Percentiles rank a stretch among this genome's conserved stretches.
phyloP scores from a whole-genome alignment of 306 rosid genomes.

The Mimosa bimucronata region DNA sequence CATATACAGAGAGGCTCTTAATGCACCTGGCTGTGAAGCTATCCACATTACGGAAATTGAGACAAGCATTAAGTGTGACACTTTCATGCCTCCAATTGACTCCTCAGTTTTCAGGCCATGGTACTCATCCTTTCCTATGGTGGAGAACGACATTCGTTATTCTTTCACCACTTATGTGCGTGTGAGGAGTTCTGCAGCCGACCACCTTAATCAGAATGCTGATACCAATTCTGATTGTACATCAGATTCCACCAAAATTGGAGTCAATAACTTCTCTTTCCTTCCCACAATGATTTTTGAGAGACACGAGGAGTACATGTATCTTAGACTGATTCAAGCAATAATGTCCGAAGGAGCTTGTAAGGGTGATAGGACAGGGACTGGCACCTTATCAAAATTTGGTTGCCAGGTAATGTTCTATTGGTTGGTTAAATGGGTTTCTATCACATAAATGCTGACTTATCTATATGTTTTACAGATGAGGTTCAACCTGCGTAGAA shows the following conservation, averaged over 20 bases:
- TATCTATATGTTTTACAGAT: not conserved
- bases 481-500: not conserved
- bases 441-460: not conserved
- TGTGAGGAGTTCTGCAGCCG: conserved; percentile 46
- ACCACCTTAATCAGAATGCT: not conserved
- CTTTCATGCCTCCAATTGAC: conserved; percentile 56
- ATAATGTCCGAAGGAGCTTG: conserved; percentile 49
- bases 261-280: conserved; percentile 55
- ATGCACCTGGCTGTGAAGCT: conserved; percentile 58
- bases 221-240: not conserved
- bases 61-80: conserved; percentile 58
- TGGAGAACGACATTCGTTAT: conserved; percentile 53
- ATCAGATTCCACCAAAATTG: conserved; percentile 38
- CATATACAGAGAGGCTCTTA: conserved; percentile 57
- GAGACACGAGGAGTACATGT: conserved; percentile 55
- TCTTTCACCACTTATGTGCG: conserved; percentile 58
- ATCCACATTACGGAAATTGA: conserved; percentile 67
- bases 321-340: conserved; percentile 59
- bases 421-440: not conserved
- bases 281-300: conserved; percentile 60
- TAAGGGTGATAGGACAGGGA: conserved; percentile 54
- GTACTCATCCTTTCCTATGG: conserved; percentile 57
- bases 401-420: conserved; percentile 60
- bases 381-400: conserved; percentile 49
- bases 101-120: conserved; percentile 59